Evolutionary conservation across 441 rosid species (phyloP).

Genomic region (Mallotus repandus): DNA sequence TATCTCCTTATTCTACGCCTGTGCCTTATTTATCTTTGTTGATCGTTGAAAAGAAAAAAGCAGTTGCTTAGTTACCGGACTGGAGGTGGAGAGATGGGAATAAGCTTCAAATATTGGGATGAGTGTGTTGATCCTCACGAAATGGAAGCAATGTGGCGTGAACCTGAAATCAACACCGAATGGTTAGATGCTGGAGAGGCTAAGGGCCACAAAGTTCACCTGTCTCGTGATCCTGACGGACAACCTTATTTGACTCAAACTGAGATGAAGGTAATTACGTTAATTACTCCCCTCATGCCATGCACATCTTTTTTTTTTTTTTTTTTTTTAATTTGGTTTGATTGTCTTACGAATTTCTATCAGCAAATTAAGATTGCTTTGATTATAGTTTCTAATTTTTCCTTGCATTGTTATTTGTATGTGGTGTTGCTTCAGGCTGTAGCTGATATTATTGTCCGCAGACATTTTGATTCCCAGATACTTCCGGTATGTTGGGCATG

Average conservation of each 20-base stretch:
- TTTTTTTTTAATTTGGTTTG: not conserved
- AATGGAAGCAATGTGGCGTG: constrained; percentile 83
- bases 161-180: constrained; percentile 67
- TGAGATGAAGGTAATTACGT: constrained; percentile 66
- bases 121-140: constrained; percentile 70
- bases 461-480: constrained; percentile 61
- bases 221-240: constrained; percentile 95
- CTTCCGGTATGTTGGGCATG: constrained; percentile 56
- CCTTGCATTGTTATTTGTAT: not conserved
- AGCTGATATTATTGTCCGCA: constrained; percentile 61
- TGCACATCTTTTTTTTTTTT: not conserved
- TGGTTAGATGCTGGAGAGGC: constrained; percentile 91
- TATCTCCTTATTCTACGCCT: too few relatives aligned
- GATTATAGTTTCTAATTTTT: not conserved
- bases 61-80: too few relatives aligned
- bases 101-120: constrained; percentile 83
- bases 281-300: not conserved
- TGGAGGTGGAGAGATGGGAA: constrained; percentile 36
- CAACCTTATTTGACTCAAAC: constrained; percentile 84
- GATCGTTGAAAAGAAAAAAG: too few relatives aligned
- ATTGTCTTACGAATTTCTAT: too few relatives aligned
- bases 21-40: too few relatives aligned
- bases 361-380: not conserved
- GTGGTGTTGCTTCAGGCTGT: constrained; percentile 67
- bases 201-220: constrained; percentile 72